Evolutionary conservation across 495 filamentous ascomycete genomes (phyloP), one percentile per base, ranked within the genome.

Genomic region (Neurospora sp.): DNA sequence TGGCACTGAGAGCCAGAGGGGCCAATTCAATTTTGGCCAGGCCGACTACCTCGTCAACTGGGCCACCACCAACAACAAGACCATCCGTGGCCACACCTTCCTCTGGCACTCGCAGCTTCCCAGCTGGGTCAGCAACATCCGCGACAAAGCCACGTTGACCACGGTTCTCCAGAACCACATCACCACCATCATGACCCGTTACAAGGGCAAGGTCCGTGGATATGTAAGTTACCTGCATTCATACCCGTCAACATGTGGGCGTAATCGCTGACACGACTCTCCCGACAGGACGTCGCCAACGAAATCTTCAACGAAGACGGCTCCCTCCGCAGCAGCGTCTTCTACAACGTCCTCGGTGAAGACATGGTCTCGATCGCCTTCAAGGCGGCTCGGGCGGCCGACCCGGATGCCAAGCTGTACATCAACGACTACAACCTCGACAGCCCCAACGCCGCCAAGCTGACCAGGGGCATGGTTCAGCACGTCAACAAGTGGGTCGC

Each of bases 401-500:
- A 91, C 78, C 88, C 89, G 4, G 75, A 78, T 48, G 86, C 85
- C 61, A 87, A 87, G 80, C 81, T 91, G 65, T 91, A 89, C 82
- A 91, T 91, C 83, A 91, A 91, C 80, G 89, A 91, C 78, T 91
- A 89, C 82, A 90, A 89, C 83, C 87, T 86, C 40, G 86, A 85
- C 79, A 77, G 79, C 69, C 80, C 83, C 16, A 77, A 68, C 69
- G 65, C 68, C 70, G 80, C 84, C 73, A 92, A 92, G 80, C 42
- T 84, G 44, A 88, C 86, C 39, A 83, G 75, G 38, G 90, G 89
- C 70, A 89, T 93, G 86, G 85, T 89, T 59, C 80, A 73, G 59
- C 83, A 90, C 76, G 91, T 92, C 78, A 87, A 87, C 81, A 87
- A 89, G 75, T 92, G 91, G 89, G 76, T 90, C 59, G 83, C 86